phyloP scores from a whole-genome alignment of 1,284 basidiomycete species.

The Meripilus lineatus region DNA sequence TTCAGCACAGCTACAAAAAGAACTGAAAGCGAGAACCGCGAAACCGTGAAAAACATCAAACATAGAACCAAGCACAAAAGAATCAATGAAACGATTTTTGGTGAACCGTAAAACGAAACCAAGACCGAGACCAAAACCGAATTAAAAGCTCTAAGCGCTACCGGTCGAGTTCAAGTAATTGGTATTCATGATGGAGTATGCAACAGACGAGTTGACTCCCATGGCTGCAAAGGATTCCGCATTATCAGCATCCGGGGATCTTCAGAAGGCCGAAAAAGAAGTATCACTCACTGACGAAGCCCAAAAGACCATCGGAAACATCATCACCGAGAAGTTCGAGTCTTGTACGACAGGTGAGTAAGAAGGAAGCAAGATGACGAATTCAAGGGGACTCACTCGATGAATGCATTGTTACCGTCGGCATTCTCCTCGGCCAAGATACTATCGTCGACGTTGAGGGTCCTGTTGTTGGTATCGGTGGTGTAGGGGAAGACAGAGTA shows the following conservation, averaged over 20 bases:
- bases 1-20: no score
- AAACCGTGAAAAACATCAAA: no score
- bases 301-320: conserved; percentile 10
- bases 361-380: conserved; percentile 29
- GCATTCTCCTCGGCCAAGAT: conserved; percentile 21
- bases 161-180: conserved; percentile 10
- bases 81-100: no score
- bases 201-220: conserved; percentile 9
- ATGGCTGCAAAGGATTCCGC: conserved; percentile 8
- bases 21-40: no score
- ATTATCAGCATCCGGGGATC: neutral
- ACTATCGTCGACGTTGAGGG: conserved; percentile 22
- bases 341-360: neutral
- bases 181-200: conserved; percentile 9
- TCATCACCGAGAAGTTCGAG: conserved; percentile 11
- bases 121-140: no score
- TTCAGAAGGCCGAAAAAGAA: neutral
- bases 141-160: no score
- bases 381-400: conserved; percentile 20
- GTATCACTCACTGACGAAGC: conserved; percentile 10
- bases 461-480: conserved; percentile 21
- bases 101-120: no score
- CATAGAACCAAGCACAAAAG: no score
- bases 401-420: conserved; percentile 26
- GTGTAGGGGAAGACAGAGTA: conserved; percentile 23